These are phyloP conservation scores for Pseudogymnoascus sp. DNA, from an alignment of 2,329 filamentous ascomycete species.

Conservation along the genomic window DNA sequence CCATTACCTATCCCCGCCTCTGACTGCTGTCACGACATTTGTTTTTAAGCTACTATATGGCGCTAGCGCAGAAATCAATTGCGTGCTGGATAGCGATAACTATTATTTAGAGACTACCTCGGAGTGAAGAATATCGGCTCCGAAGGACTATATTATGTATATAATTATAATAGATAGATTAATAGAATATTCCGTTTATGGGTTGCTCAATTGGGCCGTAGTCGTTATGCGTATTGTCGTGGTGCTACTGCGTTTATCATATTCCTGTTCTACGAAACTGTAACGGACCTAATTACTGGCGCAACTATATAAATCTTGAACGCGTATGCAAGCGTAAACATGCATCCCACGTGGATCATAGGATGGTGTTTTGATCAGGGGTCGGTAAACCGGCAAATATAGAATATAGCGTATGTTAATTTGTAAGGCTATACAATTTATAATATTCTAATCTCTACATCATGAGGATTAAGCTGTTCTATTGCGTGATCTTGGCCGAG, in stretches of 20 bases:
- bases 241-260: background rate
- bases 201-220: background rate
- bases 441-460: background rate
- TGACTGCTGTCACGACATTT: background rate
- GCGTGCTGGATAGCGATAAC: background rate
- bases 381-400: background rate
- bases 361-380: background rate
- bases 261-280: background rate
- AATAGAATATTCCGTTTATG: background rate
- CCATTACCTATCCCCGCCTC: background rate
- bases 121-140: background rate
- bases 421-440: background rate
- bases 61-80: background rate
- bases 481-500: background rate
- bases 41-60: background rate
- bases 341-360: background rate
- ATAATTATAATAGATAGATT: background rate
- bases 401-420: background rate
- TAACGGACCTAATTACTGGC: background rate
- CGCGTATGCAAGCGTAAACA: background rate
- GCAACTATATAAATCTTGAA: background rate
- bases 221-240: background rate
- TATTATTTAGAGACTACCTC: background rate
- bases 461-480: background rate
- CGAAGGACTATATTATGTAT: background rate